A percentile compares a stretch with the other conserved stretches of the same genome.
Conservation (phyloP, 352 stramenopile genomes). For the Phytopythium vexans region DNA sequence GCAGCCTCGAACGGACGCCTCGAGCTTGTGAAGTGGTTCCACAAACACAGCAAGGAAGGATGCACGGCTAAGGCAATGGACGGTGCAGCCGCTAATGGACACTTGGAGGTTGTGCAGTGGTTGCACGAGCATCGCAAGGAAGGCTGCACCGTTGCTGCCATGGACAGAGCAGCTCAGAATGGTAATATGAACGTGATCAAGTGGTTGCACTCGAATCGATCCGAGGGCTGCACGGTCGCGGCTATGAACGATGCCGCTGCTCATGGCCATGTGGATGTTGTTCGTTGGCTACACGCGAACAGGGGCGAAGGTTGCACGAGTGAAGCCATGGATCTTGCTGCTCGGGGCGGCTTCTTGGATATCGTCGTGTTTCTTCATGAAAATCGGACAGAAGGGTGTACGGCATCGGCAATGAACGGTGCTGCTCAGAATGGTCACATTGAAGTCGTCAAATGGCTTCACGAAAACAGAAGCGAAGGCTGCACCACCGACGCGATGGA, state of each 20-base stretch:
- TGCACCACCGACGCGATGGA: conserved; percentile 8
- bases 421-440: conserved; percentile 8
- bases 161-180: conserved; percentile 18
- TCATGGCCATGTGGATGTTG: conserved; percentile 15
- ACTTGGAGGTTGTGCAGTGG: conserved; percentile 26
- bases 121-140: conserved; percentile 21
- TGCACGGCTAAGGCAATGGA: conserved; percentile 21
- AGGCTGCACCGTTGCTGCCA: conserved; percentile 21
- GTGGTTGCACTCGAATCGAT: conserved; percentile 22
- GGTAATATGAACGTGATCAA: conserved; percentile 23
- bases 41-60: conserved; percentile 8
- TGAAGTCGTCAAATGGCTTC: conserved; percentile 15
- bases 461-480: conserved; percentile 10
- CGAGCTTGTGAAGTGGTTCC: conserved; percentile 9
- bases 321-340: conserved; percentile 9
- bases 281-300: conserved; percentile 23
- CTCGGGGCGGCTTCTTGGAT: conserved; percentile 1
- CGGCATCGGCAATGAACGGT: conserved; percentile 4
- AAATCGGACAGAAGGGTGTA: not conserved
- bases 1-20: conserved; percentile 7
- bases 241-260: conserved; percentile 36
- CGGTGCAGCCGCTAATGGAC: conserved; percentile 24
- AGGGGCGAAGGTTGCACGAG: conserved; percentile 3
- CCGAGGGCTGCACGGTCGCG: conserved; percentile 24
- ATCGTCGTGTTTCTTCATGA: conserved; percentile 8